Base-by-base conservation (phyloP, 768 basidiomycete genomes). In the Termitomyces titanicus region DNA sequence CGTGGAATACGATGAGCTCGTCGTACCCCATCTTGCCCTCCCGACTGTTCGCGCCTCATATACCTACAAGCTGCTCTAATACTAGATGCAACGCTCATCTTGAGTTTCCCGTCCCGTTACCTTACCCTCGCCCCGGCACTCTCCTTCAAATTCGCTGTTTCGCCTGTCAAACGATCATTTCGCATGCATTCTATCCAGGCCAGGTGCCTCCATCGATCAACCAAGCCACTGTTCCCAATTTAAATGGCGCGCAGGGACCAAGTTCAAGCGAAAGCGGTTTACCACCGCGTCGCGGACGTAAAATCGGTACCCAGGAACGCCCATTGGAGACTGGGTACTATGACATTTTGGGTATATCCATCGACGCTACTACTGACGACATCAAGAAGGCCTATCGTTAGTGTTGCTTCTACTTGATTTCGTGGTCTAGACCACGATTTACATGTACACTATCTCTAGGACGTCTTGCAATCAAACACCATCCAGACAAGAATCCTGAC, bases 311-410 rank as follows among this genome's bases (percentile, higher is more conserved):
- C 17, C 91, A 94, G 68, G 91, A 92, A 58, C 79, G 84, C 52
- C 94, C 93, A 6, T 73, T 96, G 35, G 93, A 96, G 65, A 94
- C 89, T 0, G 86, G 80, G n/a, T 95, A 94, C 71, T 96, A 95
- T 64, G 92, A 96, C 66, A 78, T 90, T 20, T 76, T 95, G 5
- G 90, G 89, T 7, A 80, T 95, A 1, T 70, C 87, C 0, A 77
- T 89, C 17, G 80, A 84, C 58, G 92, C 92, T 7, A 85, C 86
- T 15, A 79, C 80, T 4, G 92, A 93, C 17, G 93, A 95, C 47
- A 79, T 96, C 67, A 95, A 95, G 79, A 94, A 89, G 67, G 89
- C 94, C 2, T 95, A 96, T 72, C 84, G 94, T 87, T 64, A 57
- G 82, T 75, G 54, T 20, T 38, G 44, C 20, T 48, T 31, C 15